phyloP scores from a whole-genome alignment of 1,284 basidiomycete genomes.

The Pterulicium gracile region DNA sequence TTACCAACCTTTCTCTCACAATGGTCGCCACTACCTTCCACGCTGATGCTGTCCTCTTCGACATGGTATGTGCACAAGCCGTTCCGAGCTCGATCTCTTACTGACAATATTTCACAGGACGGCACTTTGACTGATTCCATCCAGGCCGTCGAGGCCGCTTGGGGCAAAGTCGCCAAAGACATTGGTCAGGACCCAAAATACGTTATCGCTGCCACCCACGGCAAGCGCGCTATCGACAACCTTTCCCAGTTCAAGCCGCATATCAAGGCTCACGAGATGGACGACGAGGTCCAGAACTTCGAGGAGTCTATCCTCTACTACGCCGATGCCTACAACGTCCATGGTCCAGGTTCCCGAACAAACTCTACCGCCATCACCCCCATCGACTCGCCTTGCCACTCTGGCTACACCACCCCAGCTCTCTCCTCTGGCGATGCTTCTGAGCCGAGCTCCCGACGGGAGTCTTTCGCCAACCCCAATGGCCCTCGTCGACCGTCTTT shows the following conservation, averaged over 20 bases:
- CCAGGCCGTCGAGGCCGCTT: constrained; percentile 69
- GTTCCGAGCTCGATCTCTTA: constrained; percentile 3
- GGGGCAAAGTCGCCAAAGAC: constrained; percentile 65
- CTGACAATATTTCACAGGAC: constrained; percentile 28
- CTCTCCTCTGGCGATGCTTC: constrained; percentile 22
- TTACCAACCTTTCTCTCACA: neutral
- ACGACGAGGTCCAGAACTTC: constrained; percentile 54
- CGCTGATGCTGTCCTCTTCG: constrained; percentile 1
- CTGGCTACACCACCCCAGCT: constrained; percentile 29
- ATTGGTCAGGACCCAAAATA: constrained; percentile 54
- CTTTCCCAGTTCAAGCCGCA: constrained; percentile 47
- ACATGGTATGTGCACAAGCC: constrained; percentile 1
- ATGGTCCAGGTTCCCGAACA: constrained; percentile 27
- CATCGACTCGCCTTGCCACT: constrained; percentile 15
- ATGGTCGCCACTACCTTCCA: neutral
- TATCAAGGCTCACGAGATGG: constrained; percentile 52
- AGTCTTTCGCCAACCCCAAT: constrained; percentile 25
- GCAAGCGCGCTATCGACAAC: constrained; percentile 63
- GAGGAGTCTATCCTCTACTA: constrained; percentile 64
- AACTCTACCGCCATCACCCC: constrained; percentile 15
- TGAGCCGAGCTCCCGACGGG: constrained; percentile 28
- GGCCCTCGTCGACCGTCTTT: constrained; percentile 40
- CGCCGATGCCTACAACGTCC: constrained; percentile 51
- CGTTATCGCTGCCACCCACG: constrained; percentile 67
- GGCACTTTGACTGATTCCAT: constrained; percentile 71